A percentile compares a stretch with the other conserved stretches of the same genome.
Conservation (phyloP, 129 eudicot species). For the Helianthus tuberosus region DNA sequence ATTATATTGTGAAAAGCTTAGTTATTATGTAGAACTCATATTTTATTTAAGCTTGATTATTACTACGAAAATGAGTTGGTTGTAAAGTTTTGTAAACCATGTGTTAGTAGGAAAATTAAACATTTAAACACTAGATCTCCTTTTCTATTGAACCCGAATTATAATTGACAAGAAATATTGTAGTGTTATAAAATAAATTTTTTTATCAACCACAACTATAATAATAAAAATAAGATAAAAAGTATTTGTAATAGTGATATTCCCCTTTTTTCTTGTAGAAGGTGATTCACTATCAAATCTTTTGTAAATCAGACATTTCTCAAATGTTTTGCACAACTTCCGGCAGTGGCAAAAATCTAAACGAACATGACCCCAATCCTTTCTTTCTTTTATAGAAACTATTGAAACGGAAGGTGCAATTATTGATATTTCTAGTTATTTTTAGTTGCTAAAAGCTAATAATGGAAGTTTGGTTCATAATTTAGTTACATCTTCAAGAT, state of each 20-base stretch:
- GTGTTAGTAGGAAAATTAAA: no score
- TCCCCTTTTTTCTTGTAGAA: not conserved
- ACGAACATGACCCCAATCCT: slow-evolving; percentile 20
- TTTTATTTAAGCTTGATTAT: no score
- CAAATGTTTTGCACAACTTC: slow-evolving; percentile 18
- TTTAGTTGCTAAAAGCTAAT: slow-evolving; percentile 22
- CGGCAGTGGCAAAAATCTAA: slow-evolving; percentile 34
- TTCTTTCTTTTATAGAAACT: slow-evolving; percentile 17
- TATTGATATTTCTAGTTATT: slow-evolving; percentile 28
- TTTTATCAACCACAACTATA: no score
- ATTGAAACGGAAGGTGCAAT: slow-evolving; percentile 14
- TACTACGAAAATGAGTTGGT: no score
- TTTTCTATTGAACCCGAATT: no score
- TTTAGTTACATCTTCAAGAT: slow-evolving; percentile 5
- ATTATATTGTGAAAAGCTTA: no score
- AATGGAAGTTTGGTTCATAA: slow-evolving; percentile 20
- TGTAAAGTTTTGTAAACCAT: no score
- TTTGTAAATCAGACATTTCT: slow-evolving; percentile 21
- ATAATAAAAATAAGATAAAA: no score
- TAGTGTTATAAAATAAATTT: not conserved
- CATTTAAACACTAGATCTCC: no score
- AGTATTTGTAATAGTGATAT: not conserved
- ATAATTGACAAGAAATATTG: no score
- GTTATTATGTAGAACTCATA: no score
- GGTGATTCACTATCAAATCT: slow-evolving; percentile 37